Percentiles rank a stretch among this genome's conserved stretches.
Evolutionary conservation across 192 early-diverging fungal species (phyloP).

Genomic region (Entomortierella parvispora): DNA sequence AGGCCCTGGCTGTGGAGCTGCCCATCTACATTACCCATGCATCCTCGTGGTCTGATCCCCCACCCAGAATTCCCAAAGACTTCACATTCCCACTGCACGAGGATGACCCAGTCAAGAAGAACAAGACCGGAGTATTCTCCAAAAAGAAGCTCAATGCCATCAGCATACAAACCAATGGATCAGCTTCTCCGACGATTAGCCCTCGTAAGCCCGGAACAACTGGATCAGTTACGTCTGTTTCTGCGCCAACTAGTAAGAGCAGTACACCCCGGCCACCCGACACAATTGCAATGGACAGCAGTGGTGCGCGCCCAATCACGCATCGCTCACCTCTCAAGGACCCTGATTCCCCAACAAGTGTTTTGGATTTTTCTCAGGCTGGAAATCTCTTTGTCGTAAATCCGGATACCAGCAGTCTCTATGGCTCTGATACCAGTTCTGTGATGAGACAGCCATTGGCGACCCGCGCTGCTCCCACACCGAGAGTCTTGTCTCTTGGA

Average conservation of each 20-base stretch:
- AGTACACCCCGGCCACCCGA: neutral
- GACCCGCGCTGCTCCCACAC: neutral
- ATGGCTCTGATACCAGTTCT: neutral
- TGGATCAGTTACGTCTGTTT: neutral
- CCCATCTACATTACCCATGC: constrained; percentile 45
- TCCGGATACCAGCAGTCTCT: constrained; percentile 18
- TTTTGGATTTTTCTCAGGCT: constrained; percentile 46
- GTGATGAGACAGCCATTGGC: neutral
- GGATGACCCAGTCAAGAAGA: constrained; percentile 40
- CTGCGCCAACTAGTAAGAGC: neutral
- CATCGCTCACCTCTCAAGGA: constrained; percentile 33
- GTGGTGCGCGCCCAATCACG: constrained; percentile 2
- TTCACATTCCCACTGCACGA: constrained; percentile 42
- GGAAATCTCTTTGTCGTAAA: constrained; percentile 51
- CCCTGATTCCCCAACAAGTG: constrained; percentile 44
- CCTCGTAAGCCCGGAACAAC: constrained; percentile 1
- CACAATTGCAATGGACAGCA: neutral
- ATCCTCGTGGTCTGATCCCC: constrained; percentile 49
- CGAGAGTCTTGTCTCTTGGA: neutral
- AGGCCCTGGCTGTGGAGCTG: constrained; percentile 35
- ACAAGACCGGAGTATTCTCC: constrained; percentile 41
- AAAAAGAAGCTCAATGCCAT: constrained; percentile 24
- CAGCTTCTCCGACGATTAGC: neutral
- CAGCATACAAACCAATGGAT: neutral
- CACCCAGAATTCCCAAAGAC: constrained; percentile 41